Evolutionary conservation across 768 basidiomycete species (phyloP), one percentile per base, ranked within the genome.

Genomic region (Leccinum sublutescens): DNA sequence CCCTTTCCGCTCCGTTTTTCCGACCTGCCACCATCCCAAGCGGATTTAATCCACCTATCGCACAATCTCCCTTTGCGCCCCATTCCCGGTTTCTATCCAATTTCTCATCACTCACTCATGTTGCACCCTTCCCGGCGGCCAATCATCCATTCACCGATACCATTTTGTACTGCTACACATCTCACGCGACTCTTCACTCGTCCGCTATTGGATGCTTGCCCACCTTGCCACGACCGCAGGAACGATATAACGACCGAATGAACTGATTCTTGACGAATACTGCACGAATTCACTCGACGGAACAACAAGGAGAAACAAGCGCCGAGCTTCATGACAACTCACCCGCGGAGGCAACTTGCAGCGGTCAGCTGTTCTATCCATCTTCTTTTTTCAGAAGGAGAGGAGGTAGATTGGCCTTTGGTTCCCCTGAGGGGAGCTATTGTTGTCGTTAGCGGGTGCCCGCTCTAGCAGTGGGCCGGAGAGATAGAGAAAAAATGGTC

Each of bases 261-360:
- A 74, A 69, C 56, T 52, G 58, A 73, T 74, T 76, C 73, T 75
- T 71, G 74, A 74, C 69, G 71, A 74, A 73, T 65, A 59, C 34
- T 71, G 52, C 15, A 74, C 62, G 68, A 74, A 62, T 57, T 66
- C 68, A 68, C 54, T 52, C 71, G 56, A 73, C 61, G 61, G 71
- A 70, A 62, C 50, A 63, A 62, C 68, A 66, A 64, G 68, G 71
- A 62, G 54, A 55, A 57, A 56, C 58, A 58, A 43, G 25, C 58
- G 57, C 66, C 67, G 58, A 67, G 62, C 54, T 59, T 63, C 40
- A 62, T 55, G 62, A 62, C 51, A 25, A 53, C 62, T 66, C 66
- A 55, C 63, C 62, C 64, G 51, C 34, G n/a, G 61, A 62, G 38
- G 52, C 67, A 52, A 58, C 55, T 7, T 31, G 15, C 40, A 21